These are phyloP conservation scores for Pichia exigua DNA, from an alignment of 805 yeast species.

Conservation along the genomic window DNA sequence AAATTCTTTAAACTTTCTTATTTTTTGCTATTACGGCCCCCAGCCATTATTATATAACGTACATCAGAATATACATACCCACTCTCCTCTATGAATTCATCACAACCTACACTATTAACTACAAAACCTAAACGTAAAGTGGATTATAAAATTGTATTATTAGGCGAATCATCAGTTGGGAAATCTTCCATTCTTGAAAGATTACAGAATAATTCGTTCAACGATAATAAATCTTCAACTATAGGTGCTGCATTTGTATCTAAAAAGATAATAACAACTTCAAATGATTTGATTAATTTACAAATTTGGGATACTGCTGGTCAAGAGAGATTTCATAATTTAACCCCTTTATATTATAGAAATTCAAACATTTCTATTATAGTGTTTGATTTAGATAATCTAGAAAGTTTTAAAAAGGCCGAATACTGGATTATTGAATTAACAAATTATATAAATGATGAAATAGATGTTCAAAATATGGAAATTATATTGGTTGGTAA, in stretches of 20 bases:
- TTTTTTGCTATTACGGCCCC: no score
- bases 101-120: slow-evolving; percentile 1
- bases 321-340: slow-evolving; percentile 75
- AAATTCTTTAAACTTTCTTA: no score
- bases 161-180: slow-evolving; percentile 53
- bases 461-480: slow-evolving; percentile 14
- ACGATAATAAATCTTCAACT: slow-evolving; percentile 76
- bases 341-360: slow-evolving; percentile 79
- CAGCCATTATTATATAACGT: no score
- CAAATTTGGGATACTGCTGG: slow-evolving; percentile 97
- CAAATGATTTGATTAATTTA: slow-evolving; percentile 34
- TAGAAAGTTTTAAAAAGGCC: slow-evolving; percentile 53
- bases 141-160: slow-evolving; percentile 30
- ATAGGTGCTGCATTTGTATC: slow-evolving; percentile 98
- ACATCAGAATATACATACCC: no score
- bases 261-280: slow-evolving; percentile 45
- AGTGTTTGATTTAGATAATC: slow-evolving; percentile 72
- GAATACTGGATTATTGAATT: slow-evolving; percentile 88
- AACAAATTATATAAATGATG: slow-evolving; percentile 17
- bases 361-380: slow-evolving; percentile 80
- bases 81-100: neutral
- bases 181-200: slow-evolving; percentile 74
- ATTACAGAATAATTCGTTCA: slow-evolving; percentile 65
- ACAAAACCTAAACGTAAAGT: slow-evolving; percentile 22
- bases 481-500: slow-evolving; percentile 64